Conservation (phyloP, 208 protist genomes). For the Crithidia mellificae region DNA sequence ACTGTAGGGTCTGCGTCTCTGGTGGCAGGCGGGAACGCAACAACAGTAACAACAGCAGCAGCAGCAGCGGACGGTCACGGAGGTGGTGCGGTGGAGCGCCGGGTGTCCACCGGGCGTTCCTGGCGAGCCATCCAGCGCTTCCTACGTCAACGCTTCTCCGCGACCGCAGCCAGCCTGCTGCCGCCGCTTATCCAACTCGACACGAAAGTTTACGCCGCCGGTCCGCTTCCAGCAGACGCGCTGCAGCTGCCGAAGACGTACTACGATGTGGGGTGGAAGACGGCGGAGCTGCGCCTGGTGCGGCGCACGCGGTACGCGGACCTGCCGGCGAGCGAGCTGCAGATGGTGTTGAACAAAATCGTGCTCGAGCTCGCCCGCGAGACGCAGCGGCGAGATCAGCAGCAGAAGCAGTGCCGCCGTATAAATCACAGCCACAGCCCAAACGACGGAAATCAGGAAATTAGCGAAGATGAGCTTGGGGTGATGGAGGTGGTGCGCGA, state of each 20-base stretch:
- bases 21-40: not conserved
- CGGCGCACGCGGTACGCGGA: conserved; percentile 38
- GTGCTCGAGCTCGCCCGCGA: conserved; percentile 41
- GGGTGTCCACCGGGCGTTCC: conserved; percentile 44
- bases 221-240: conserved; percentile 53
- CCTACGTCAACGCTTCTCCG: conserved; percentile 31
- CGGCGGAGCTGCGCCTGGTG: conserved; percentile 53
- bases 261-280: conserved; percentile 74
- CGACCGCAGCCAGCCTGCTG: conserved; percentile 28
- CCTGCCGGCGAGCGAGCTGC: conserved; percentile 47
- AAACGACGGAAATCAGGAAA: not conserved
- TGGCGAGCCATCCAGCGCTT: conserved; percentile 59
- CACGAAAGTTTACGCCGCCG: conserved; percentile 55
- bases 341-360: conserved; percentile 80
- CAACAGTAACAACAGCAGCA: not conserved
- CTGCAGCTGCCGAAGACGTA: conserved; percentile 61
- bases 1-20: too few relatives aligned
- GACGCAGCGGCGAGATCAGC: conserved; percentile 4
- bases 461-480: not conserved
- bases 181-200: conserved; percentile 67
- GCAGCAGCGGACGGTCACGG: not conserved
- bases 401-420: not conserved
- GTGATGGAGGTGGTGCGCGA: conserved; percentile 54
- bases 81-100: conserved; percentile 31
- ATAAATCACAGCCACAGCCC: not conserved